Evolutionary conservation across 176 grass and related monocot species (phyloP).

Genomic region (Cenchrus americanus): DNA sequence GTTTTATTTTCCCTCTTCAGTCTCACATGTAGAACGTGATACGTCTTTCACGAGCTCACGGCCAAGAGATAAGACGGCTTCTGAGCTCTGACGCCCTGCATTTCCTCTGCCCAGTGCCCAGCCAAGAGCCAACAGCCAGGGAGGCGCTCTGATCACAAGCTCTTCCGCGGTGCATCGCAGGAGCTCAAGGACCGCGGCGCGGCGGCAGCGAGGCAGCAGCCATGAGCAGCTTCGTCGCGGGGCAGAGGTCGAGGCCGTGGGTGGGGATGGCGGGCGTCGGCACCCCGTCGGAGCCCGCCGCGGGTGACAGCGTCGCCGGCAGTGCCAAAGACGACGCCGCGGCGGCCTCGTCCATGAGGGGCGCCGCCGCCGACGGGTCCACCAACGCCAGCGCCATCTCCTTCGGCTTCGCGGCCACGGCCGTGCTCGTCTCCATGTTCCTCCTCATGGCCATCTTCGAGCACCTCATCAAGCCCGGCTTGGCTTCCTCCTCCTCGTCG

Average conservation of each 20-base stretch:
- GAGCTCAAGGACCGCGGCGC: background rate
- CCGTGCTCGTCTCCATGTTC: conserved; percentile 93
- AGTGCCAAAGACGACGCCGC: conserved; percentile 48
- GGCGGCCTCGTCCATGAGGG: conserved; percentile 54
- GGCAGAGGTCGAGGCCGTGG: conserved; percentile 63
- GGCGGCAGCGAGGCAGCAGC: conserved; percentile 15
- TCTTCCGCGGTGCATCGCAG: background rate
- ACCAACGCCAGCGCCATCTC: conserved; percentile 89
- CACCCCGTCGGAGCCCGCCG: conserved; percentile 35
- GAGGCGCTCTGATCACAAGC: background rate
- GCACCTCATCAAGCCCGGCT: conserved; percentile 90
- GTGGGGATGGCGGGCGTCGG: conserved; percentile 39
- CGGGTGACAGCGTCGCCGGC: conserved; percentile 27
- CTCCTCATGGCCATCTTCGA: conserved; percentile 99
- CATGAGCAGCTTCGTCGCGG: conserved; percentile 72
- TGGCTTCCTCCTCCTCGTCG: conserved; percentile 45
- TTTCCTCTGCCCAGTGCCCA: conserved; percentile 23
- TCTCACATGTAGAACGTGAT: conserved; percentile 50
- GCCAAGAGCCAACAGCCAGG: no score
- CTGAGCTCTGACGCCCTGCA: conserved; percentile 25
- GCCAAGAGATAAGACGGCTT: conserved; percentile 18
- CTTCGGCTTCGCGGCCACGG: conserved; percentile 97
- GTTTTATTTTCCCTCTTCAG: background rate
- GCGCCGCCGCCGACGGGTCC: conserved; percentile 59
- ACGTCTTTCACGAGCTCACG: conserved; percentile 34